Conservation (phyloP, 2,329 filamentous ascomycete species). For the Sphaerulina musiva region DNA sequence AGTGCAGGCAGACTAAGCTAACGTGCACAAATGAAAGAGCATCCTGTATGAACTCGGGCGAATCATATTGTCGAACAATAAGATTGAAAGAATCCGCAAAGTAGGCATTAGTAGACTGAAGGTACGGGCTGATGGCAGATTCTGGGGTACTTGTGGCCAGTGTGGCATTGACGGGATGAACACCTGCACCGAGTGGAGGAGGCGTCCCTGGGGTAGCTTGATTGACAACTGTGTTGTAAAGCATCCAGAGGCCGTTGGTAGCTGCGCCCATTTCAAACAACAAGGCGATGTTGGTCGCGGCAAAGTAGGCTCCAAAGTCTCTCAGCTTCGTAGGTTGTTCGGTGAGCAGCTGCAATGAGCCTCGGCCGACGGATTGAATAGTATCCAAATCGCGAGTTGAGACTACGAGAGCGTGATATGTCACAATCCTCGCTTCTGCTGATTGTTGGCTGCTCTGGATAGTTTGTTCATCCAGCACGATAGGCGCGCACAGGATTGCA, state of each 20-base stretch:
- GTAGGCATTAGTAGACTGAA: slow-evolving; percentile 11
- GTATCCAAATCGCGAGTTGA: slow-evolving; percentile 44
- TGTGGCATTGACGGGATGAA: neutral
- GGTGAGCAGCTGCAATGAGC: slow-evolving; percentile 52
- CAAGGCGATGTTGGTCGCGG: slow-evolving; percentile 50
- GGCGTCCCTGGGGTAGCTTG: neutral
- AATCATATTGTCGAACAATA: slow-evolving; percentile 40
- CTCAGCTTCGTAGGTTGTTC: slow-evolving; percentile 45
- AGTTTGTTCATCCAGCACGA: slow-evolving; percentile 35
- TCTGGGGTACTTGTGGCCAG: neutral
- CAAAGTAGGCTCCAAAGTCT: slow-evolving; percentile 49
- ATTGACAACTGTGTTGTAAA: slow-evolving; percentile 21
- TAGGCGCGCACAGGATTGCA: slow-evolving; percentile 57
- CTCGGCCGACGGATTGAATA: slow-evolving; percentile 41
- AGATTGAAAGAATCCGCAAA: slow-evolving; percentile 22
- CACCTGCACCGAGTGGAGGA: neutral
- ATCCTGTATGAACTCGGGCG: slow-evolving; percentile 42
- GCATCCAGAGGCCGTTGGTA: slow-evolving; percentile 44
- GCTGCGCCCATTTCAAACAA: slow-evolving; percentile 50
- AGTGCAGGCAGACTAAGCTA: slow-evolving; percentile 53
- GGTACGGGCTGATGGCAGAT: neutral
- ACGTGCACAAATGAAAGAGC: slow-evolving; percentile 58
- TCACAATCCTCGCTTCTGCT: slow-evolving; percentile 57
- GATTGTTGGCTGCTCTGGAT: slow-evolving; percentile 34
- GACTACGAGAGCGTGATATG: slow-evolving; percentile 59